A percentile compares a stretch with the other conserved stretches of the same genome.
These are phyloP conservation scores for Diddensiella transvaalensis DNA, from an alignment of 805 yeast genomes.

Conservation along the genomic window DNA sequence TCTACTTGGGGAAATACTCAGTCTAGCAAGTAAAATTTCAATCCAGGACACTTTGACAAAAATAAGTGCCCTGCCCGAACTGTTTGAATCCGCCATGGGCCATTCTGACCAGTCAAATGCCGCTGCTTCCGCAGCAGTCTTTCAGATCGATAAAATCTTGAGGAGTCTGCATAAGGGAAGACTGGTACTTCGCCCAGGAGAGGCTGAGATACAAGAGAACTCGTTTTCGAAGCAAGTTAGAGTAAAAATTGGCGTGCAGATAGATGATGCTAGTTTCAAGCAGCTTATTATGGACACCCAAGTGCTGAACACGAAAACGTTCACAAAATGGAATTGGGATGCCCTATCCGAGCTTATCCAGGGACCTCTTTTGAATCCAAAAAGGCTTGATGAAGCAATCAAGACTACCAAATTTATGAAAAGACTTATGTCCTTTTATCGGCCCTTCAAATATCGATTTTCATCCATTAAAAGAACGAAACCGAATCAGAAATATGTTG, in stretches of 20 bases:
- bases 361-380: slow-evolving; percentile 76
- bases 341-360: slow-evolving; percentile 64
- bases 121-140: slow-evolving; percentile 39
- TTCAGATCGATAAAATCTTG: slow-evolving; percentile 42
- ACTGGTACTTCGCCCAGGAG: not conserved
- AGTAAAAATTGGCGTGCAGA: slow-evolving; percentile 36
- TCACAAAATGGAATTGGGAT: slow-evolving; percentile 84
- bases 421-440: slow-evolving; percentile 74
- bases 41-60: slow-evolving; percentile 44
- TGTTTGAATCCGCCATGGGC: slow-evolving; percentile 28
- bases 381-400: slow-evolving; percentile 69
- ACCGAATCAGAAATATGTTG: slow-evolving; percentile 53
- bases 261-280: slow-evolving; percentile 68
- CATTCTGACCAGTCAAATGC: slow-evolving; percentile 10
- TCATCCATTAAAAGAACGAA: slow-evolving; percentile 49
- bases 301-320: slow-evolving; percentile 75
- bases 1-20: slow-evolving; percentile 59
- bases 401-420: slow-evolving; percentile 83
- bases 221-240: slow-evolving; percentile 22
- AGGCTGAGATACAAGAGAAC: not conserved
- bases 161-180: slow-evolving; percentile 24
- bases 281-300: slow-evolving; percentile 62
- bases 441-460: slow-evolving; percentile 89
- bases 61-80: slow-evolving; percentile 25
- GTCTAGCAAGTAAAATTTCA: slow-evolving; percentile 50